Evolutionary conservation across 129 eudicot genomes (phyloP), one percentile per base, ranked within the genome.

Genomic region (Erigeron canadensis): DNA sequence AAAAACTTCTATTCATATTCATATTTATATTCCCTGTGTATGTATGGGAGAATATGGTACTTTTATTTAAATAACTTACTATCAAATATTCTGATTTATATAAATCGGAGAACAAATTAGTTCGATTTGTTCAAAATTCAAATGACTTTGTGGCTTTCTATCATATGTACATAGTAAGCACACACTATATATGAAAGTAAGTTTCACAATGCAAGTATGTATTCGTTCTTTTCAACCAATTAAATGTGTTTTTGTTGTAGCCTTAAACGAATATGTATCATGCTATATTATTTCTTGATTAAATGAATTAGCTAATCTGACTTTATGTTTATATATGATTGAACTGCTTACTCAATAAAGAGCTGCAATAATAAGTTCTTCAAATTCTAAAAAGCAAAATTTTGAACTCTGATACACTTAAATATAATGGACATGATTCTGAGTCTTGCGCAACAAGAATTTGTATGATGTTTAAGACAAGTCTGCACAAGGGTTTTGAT

Each of bases 81-180:
- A 21, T 65, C 22, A 66, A 44, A 69, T 40, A 48, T 70, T 40
- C 64, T 19, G 12, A 55, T 54, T 38, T 42, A 42, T 55, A 70
- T 1, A 70, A 41, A 12, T 48, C 50, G 63, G 47, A 39, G 21
- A 48, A 46, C 39, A 17, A 37, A 39, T 15, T 51, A 18, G 10
- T 51, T n/a, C 1, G 37, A 10, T 69, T 69, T 48, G 37, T 37
- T 54, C 8, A 15, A 69, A 16, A 28, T 37, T 54, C 8, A 15
- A 69, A 16, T 50, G 16, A 54, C 8, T 65, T 68, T 50, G 62
- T 34, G 47, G 73, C 13, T 64, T 64, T 64, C 53, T 42, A n/a
- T 18, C 23, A 62, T n/a, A 62, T 12, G 38, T 62, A 18, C 15
- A 64, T n/a, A 64, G 53, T 38, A 41, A 64, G 51, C 15, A 64